phyloP scores from a whole-genome alignment of 148 eudicot genomes.

The Agrostemma githago region DNA sequence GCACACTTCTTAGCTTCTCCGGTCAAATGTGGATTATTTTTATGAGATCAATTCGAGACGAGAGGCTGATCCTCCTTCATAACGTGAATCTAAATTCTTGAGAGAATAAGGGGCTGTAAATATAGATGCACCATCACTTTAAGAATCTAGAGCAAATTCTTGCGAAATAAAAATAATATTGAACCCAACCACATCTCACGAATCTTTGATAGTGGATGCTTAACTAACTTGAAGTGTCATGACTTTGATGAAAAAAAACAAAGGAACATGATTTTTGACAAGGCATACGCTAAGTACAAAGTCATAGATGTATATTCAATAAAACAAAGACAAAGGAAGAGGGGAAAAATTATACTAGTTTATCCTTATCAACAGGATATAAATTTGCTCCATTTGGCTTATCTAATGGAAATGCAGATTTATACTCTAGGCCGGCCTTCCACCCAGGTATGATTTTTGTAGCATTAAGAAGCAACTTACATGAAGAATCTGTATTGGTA shows the following conservation, averaged over 20 bases:
- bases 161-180: background rate
- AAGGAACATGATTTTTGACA: background rate
- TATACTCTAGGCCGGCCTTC: constrained; percentile 77
- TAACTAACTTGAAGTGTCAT: background rate
- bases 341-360: constrained; percentile 42
- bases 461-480: constrained; percentile 58
- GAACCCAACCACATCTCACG: background rate
- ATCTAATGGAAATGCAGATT: constrained; percentile 62
- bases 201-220: background rate
- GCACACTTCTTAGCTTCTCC: too few species aligned
- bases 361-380: constrained; percentile 94
- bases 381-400: constrained; percentile 87
- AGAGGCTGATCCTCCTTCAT: too few species aligned
- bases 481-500: constrained; percentile 81
- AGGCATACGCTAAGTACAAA: background rate
- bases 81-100: too few species aligned
- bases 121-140: background rate
- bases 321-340: background rate
- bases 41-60: too few species aligned
- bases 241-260: background rate
- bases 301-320: background rate
- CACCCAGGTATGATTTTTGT: constrained; percentile 64
- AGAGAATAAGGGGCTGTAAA: background rate
- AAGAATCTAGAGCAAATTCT: background rate
- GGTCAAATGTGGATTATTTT: too few species aligned